Evolutionary conservation across 1,284 basidiomycete genomes (phyloP).

Genomic region (Moesziomyces globuligerus): DNA sequence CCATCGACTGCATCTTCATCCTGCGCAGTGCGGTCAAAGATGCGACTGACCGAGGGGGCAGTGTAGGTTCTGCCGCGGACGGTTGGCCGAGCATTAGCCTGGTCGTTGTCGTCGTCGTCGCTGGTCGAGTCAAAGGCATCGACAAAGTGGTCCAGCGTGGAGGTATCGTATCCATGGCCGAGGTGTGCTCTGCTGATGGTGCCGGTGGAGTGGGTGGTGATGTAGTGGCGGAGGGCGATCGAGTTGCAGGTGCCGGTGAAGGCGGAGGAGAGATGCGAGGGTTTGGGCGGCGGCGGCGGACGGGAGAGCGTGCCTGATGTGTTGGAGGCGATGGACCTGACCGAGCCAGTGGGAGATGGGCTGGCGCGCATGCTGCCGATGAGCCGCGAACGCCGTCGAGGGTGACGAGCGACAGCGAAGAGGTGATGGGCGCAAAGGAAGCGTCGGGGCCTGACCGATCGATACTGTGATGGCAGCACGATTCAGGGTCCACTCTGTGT

Average conservation of each 20-base stretch:
- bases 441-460: background rate
- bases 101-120: constrained; percentile 18
- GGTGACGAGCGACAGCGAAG: background rate
- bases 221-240: constrained; percentile 52
- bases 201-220: constrained; percentile 42
- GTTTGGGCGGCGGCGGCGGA: constrained; percentile 52
- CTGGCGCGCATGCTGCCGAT: constrained; percentile 6
- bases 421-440: background rate
- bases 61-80: constrained; percentile 38
- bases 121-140: constrained; percentile 29
- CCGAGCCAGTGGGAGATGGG: constrained; percentile 18
- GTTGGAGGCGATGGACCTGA: constrained; percentile 24
- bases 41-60: constrained; percentile 34
- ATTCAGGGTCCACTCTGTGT: background rate
- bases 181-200: constrained; percentile 31
- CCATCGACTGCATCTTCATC: constrained; percentile 11
- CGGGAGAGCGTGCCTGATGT: constrained; percentile 32
- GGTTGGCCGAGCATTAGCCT: constrained; percentile 5
- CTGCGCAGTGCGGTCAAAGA: constrained; percentile 21
- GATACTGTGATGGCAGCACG: too few relatives aligned
- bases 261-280: constrained; percentile 51
- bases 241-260: constrained; percentile 57
- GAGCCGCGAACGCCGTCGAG: background rate
- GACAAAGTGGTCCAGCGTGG: constrained; percentile 32
- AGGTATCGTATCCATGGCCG: constrained; percentile 38